Conservation (phyloP, 805 yeast species). For the Metschnikowia cubensis region DNA sequence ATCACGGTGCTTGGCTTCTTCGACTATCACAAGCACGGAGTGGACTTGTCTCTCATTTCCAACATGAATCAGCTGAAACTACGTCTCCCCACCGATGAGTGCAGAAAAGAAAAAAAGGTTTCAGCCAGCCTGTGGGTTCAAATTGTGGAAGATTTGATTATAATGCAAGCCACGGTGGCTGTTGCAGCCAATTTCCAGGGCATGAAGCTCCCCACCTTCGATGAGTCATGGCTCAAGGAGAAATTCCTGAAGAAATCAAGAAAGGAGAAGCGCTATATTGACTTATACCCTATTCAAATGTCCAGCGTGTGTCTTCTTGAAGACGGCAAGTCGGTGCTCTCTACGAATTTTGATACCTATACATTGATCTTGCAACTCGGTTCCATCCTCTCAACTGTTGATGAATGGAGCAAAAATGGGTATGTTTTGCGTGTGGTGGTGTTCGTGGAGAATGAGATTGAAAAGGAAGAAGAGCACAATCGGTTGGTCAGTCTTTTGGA, state of each 20-base stretch:
- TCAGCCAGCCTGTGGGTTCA: slow-evolving; percentile 85
- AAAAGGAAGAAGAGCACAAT: slow-evolving; percentile 63
- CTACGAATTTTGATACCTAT: slow-evolving; percentile 94
- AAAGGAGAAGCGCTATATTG: slow-evolving; percentile 56
- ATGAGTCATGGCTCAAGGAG: slow-evolving; percentile 15
- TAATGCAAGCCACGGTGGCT: slow-evolving; percentile 89
- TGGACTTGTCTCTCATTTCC: slow-evolving; percentile 22
- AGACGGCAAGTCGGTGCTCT: slow-evolving; percentile 63
- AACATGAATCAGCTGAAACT: slow-evolving; percentile 21
- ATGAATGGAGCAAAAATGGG: slow-evolving; percentile 75
- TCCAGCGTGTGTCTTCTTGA: slow-evolving; percentile 70
- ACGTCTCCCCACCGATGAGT: slow-evolving; percentile 69
- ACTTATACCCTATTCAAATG: slow-evolving; percentile 96
- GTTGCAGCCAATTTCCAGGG: slow-evolving; percentile 83
- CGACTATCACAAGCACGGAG: slow-evolving; percentile 51
- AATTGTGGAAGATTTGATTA: slow-evolving; percentile 80
- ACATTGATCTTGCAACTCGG: slow-evolving; percentile 92
- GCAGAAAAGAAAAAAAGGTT: slow-evolving; percentile 67
- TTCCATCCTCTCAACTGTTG: slow-evolving; percentile 87
- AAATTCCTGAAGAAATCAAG: slow-evolving; percentile 2
- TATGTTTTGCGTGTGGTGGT: slow-evolving; percentile 78
- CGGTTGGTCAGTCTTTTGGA: slow-evolving; percentile 63
- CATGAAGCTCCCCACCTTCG: slow-evolving; percentile 55
- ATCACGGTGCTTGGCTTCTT: slow-evolving; percentile 89
- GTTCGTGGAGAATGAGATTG: slow-evolving; percentile 75